These are phyloP conservation scores for Dothideomycetidae sp. DNA, from an alignment of 2,329 filamentous ascomycete genomes.

Conservation along the genomic window DNA sequence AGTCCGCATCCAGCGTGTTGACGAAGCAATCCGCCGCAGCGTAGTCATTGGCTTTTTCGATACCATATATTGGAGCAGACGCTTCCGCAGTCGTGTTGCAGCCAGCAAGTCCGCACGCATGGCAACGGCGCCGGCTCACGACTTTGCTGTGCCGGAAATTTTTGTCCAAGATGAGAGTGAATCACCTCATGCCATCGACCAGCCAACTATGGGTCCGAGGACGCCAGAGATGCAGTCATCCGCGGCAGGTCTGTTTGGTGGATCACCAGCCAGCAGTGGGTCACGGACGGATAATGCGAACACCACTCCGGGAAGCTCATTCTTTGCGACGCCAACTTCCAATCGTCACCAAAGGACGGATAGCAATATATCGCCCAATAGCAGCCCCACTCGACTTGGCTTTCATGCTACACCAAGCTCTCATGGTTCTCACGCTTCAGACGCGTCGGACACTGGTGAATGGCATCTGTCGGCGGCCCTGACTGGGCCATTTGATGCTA, in stretches of 20 bases:
- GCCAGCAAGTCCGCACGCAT: conserved; percentile 61
- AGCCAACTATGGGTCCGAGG: conserved; percentile 21
- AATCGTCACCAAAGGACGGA: neutral
- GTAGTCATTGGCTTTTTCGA: conserved; percentile 93
- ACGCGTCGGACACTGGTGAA: conserved; percentile 19
- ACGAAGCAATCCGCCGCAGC: conserved; percentile 83
- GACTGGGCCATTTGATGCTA: conserved; percentile 12
- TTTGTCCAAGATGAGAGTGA: conserved; percentile 67
- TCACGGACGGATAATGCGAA: conserved; percentile 22
- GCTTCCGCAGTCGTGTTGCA: conserved; percentile 63
- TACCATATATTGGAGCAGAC: conserved; percentile 74
- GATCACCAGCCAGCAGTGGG: neutral
- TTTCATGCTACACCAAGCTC: conserved; percentile 1
- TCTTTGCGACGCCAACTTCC: conserved; percentile 9
- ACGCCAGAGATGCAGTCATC: conserved; percentile 18
- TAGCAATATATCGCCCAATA: neutral
- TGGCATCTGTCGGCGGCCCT: conserved; percentile 32
- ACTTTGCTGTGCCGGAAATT: conserved; percentile 73
- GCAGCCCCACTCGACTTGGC: conserved; percentile 3
- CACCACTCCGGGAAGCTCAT: conserved; percentile 15
- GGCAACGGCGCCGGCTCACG: conserved; percentile 52
- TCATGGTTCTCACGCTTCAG: conserved; percentile 6
- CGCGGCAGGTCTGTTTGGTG: conserved; percentile 3
- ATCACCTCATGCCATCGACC: conserved; percentile 18
- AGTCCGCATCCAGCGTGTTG: conserved; percentile 79